Evolutionary conservation across 1,284 basidiomycete genomes (phyloP).

Genomic region (Abortiporus biennis): DNA sequence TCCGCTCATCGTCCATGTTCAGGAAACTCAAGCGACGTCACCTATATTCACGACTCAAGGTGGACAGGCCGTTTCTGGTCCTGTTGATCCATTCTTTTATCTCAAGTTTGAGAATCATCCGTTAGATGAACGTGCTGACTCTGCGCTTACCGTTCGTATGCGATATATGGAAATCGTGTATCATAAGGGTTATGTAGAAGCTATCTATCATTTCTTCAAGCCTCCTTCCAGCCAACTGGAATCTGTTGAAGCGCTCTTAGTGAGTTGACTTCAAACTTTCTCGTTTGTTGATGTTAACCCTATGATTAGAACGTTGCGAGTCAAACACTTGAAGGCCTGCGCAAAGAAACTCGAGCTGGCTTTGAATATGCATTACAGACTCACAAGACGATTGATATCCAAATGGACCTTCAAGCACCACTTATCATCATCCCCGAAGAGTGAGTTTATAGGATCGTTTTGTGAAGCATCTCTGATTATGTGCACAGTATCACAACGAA

Average conservation of each 20-base stretch:
- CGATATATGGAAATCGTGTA: slow-evolving; percentile 98
- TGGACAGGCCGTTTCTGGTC: slow-evolving; percentile 22
- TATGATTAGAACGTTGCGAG: slow-evolving; percentile 78
- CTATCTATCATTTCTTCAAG: slow-evolving; percentile 89
- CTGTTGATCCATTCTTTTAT: slow-evolving; percentile 83
- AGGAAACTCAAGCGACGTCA: slow-evolving; percentile 37
- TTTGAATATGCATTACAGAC: slow-evolving; percentile 90
- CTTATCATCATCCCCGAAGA: slow-evolving; percentile 97
- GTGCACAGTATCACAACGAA: slow-evolving; percentile 62
- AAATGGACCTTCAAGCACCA: slow-evolving; percentile 95
- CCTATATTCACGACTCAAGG: slow-evolving; percentile 21
- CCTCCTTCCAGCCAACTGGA: slow-evolving; percentile 95
- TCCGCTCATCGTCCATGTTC: slow-evolving; percentile 92
- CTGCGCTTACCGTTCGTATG: slow-evolving; percentile 86
- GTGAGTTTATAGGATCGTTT: slow-evolving; percentile 34
- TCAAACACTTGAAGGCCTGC: slow-evolving; percentile 90
- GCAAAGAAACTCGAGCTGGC: slow-evolving; percentile 93
- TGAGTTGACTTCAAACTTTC: slow-evolving; percentile 28
- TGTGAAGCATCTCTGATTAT: slow-evolving; percentile 1
- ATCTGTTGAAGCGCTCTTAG: slow-evolving; percentile 86
- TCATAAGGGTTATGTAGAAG: slow-evolving; percentile 91
- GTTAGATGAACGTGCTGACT: slow-evolving; percentile 90
- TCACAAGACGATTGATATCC: slow-evolving; percentile 94
- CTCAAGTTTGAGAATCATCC: slow-evolving; percentile 93
- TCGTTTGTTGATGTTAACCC: slow-evolving; percentile 1